Percentiles rank a stretch among this genome's conserved stretches.
phyloP scores from a whole-genome alignment of 371 early-diverging fungal genomes.

The Lichtheimia hyalospora region DNA sequence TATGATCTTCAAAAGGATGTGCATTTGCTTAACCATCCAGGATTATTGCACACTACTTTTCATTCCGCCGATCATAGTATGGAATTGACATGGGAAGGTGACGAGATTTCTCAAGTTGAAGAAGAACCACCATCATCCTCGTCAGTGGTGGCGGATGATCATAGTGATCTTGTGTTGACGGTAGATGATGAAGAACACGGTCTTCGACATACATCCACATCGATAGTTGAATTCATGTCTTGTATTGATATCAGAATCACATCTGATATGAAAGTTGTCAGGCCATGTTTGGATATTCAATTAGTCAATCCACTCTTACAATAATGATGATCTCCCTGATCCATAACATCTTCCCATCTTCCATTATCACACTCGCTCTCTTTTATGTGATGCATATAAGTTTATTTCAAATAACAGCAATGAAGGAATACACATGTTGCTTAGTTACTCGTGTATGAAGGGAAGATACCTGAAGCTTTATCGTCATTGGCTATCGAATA shows the following conservation, averaged over 20 bases:
- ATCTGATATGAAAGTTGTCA: constrained; percentile 27
- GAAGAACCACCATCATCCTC: constrained; percentile 1
- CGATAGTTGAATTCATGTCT: constrained; percentile 82
- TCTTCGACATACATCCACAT: constrained; percentile 91
- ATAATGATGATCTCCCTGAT: neutral
- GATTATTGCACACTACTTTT: neutral
- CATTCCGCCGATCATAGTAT: constrained; percentile 1
- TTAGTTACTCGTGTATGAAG: too few relatives aligned
- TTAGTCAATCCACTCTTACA: constrained; percentile 26
- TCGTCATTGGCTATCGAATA: too few relatives aligned
- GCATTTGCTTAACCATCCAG: neutral
- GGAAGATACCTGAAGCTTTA: too few relatives aligned
- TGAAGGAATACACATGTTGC: too few relatives aligned
- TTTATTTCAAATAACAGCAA: too few relatives aligned
- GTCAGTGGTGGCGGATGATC: constrained; percentile 2
- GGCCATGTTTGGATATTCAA: constrained; percentile 31
- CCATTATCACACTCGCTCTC: too few relatives aligned
- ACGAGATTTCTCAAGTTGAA: neutral
- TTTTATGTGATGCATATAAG: too few relatives aligned
- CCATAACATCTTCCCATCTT: too few relatives aligned
- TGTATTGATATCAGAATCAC: constrained; percentile 50
- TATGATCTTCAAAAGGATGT: constrained; percentile 8
- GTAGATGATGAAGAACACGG: constrained; percentile 44
- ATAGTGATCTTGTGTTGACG: constrained; percentile 9
- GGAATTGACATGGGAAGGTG: constrained; percentile 9